Conservation (phyloP, 345 rosid genomes). For the Citrus cavaleriei region DNA sequence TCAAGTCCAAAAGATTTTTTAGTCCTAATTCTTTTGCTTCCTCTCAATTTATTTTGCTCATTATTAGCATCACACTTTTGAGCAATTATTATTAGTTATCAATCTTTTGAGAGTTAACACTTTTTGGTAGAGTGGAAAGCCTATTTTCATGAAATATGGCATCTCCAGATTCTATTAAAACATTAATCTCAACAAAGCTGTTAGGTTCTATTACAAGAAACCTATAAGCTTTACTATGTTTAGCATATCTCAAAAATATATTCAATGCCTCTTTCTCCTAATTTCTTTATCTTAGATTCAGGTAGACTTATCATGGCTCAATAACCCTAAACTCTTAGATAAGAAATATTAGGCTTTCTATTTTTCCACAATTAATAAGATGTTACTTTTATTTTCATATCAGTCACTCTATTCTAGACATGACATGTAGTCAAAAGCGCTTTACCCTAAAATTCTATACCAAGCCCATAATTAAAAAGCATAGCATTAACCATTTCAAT, state of each 20-base stretch:
- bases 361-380: not conserved
- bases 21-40: not conserved
- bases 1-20: not conserved
- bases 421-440: not conserved
- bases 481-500: not conserved
- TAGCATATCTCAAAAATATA: not conserved
- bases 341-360: not conserved
- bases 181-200: not conserved
- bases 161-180: not conserved
- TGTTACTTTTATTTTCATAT: not conserved
- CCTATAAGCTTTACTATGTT: not conserved
- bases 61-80: not conserved
- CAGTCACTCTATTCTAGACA: not conserved
- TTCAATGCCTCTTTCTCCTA: not conserved
- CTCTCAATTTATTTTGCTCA: not conserved
- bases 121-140: not conserved
- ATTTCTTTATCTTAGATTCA: not conserved
- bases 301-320: not conserved
- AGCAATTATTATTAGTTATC: not conserved
- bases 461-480: not conserved
- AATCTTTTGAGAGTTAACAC: not conserved
- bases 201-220: not conserved
- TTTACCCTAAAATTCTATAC: not conserved
- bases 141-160: not conserved
- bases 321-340: not conserved